These are phyloP conservation scores for Hyphopichia wangnamkhiaoensis DNA, from an alignment of 1,139 yeast species.

Conservation along the genomic window DNA sequence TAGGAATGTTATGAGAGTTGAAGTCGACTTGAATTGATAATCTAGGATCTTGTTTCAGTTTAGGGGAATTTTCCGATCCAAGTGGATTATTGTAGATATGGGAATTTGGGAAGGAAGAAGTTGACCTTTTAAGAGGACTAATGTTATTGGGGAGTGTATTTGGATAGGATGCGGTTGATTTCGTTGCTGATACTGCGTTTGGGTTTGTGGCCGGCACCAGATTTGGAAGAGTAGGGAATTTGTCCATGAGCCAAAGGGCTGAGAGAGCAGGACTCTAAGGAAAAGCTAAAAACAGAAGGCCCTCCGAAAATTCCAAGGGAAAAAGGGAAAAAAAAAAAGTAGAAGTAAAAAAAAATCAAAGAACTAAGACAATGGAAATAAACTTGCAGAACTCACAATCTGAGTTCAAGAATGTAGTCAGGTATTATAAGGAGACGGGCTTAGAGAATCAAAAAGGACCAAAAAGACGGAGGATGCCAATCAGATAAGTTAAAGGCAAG, in stretches of 20 bases:
- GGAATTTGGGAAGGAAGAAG: not conserved
- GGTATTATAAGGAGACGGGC: no score
- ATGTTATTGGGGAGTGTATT: not conserved
- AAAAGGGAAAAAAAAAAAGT: not conserved
- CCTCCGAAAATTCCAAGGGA: not conserved
- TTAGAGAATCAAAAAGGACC: no score
- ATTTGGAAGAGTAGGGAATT: not conserved
- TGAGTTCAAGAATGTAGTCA: no score
- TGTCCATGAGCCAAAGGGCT: constrained; percentile 2
- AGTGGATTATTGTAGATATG: not conserved
- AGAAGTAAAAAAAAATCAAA: constrained; percentile 1
- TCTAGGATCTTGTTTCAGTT: no score
- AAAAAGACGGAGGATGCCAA: no score
- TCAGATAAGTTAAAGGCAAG: not conserved
- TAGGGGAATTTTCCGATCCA: no score
- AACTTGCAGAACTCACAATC: no score
- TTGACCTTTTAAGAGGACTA: not conserved
- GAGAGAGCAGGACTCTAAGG: not conserved
- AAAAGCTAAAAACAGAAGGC: not conserved
- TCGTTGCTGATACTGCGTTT: not conserved
- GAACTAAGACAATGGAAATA: not conserved
- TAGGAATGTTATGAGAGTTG: no score
- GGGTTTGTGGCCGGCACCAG: not conserved
- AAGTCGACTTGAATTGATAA: not conserved
- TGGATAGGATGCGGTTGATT: not conserved